Evolutionary conservation across 1,284 basidiomycete species (phyloP).

Genomic region (Rhodotorula glutinis): DNA sequence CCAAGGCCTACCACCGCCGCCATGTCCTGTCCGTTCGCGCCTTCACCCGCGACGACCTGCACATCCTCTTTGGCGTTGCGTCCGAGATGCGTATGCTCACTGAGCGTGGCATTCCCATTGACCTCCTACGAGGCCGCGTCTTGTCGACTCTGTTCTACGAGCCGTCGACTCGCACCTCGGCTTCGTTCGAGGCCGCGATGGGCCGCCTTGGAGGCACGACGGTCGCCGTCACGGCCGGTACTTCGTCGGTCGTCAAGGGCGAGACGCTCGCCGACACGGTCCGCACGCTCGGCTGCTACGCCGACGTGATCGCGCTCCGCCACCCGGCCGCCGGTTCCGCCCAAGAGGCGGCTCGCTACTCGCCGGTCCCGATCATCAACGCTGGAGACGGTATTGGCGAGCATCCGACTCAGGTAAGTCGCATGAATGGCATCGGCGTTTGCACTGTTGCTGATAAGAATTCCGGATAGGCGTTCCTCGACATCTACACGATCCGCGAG

Average conservation of each 20-base stretch:
- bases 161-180: conserved; percentile 90
- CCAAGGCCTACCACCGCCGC: conserved; percentile 68
- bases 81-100: conserved; percentile 96
- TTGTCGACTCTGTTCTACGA: conserved; percentile 98
- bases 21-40: conserved; percentile 95
- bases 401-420: conserved; percentile 84
- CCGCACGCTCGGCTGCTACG: conserved; percentile 91
- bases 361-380: conserved; percentile 92
- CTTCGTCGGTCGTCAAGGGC: conserved; percentile 89
- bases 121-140: conserved; percentile 86
- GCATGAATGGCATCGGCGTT: neutral
- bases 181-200: conserved; percentile 99
- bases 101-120: conserved; percentile 83
- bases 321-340: conserved; percentile 92
- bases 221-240: conserved; percentile 73
- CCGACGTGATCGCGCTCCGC: conserved; percentile 89
- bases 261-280: conserved; percentile 93
- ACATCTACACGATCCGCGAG: conserved; percentile 89
- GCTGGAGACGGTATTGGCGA: conserved; percentile 97
- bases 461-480: conserved; percentile 68
- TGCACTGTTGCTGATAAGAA: neutral
- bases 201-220: conserved; percentile 95
- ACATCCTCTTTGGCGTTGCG: conserved; percentile 90
- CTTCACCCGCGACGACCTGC: conserved; percentile 83
- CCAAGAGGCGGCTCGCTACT: conserved; percentile 86